Evolutionary conservation across 1,284 basidiomycete species (phyloP).

Genomic region (Cryptococcus sp.): DNA sequence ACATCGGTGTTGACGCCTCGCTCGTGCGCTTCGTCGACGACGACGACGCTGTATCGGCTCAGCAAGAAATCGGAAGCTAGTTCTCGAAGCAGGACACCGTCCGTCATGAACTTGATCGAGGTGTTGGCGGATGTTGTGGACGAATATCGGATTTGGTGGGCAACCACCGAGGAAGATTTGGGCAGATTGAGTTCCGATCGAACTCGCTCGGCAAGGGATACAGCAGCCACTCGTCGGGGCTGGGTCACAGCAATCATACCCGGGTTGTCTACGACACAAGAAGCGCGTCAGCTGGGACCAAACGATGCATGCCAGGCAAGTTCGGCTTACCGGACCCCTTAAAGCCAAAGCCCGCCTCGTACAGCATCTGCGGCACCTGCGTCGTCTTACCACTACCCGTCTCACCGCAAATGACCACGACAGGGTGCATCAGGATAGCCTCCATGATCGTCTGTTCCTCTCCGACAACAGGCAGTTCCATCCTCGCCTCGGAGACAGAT

Average conservation of each 20-base stretch:
- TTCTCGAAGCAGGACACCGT: constrained; percentile 93
- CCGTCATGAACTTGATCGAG: constrained; percentile 99
- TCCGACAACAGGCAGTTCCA: constrained; percentile 83
- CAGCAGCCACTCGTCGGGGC: constrained; percentile 93
- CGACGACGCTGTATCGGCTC: constrained; percentile 86
- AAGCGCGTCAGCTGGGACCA: neutral
- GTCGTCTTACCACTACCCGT: constrained; percentile 99
- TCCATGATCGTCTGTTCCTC: constrained; percentile 97
- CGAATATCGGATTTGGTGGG: constrained; percentile 97
- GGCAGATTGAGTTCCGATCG: constrained; percentile 81
- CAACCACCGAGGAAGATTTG: constrained; percentile 67
- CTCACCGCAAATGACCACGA: constrained; percentile 74
- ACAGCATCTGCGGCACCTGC: constrained; percentile 90
- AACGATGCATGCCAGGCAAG: neutral
- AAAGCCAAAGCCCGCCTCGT: constrained; percentile 93
- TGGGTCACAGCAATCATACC: constrained; percentile 99
- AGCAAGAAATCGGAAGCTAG: constrained; percentile 88
- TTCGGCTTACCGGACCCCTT: constrained; percentile 67
- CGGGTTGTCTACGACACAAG: constrained; percentile 75
- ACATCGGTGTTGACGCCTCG: constrained; percentile 98
- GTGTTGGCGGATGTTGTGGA: constrained; percentile 86
- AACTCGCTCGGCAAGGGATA: constrained; percentile 92
- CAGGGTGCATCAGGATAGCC: constrained; percentile 79
- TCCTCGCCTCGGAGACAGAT: constrained; percentile 74
- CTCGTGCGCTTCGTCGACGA: constrained; percentile 98